Evolutionary conservation across 225 moss, liverwort and hornwort genomes (phyloP), one percentile per base, ranked within the genome.

Genomic region (Rhytidiadelphus loreus): DNA sequence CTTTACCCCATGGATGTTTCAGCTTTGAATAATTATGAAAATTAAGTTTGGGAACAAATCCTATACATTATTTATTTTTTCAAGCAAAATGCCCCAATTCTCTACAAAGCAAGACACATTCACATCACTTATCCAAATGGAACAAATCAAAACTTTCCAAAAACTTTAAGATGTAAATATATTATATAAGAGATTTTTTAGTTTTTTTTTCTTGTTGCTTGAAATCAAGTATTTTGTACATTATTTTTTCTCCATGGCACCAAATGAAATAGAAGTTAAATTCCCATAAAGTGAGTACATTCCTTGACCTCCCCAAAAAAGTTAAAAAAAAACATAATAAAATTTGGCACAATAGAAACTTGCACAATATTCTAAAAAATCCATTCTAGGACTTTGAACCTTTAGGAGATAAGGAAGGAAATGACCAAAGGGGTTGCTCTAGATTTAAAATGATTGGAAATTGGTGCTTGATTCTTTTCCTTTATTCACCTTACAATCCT

Each of bases 241-340:
- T 8, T 8, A 39, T 2, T 3, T 24, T 39, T 69, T 24, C 2
- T 39, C 39, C 4, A 39, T 39, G 13, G 2, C 24, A 13, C 4
- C 24, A 69, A 69, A 13, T 69, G 39, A 39, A 39, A 24, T 24
- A 39, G 11, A 24, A 69, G 5, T 24, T 24, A 39, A 24, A 39
- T 8, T 39, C 0, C 1, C 2, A 39, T 39, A 14, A 5, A 69
- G 8, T 1, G 4, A 41, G 0, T 8, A 8, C 8, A 70, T 25
- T 41, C 8, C 13, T 70, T 70, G 8, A 70, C 39, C 8, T 69
- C 13, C 24, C 1, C 39, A 23, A 39, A 69, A 39, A 7, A 39
- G 1, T 23, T 23, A 23, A 4, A n/a, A n/a, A n/a, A 8, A 39
- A 0, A 39, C 39, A 23, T 0, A 12, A 0, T 39, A 13, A 69